These are phyloP conservation scores for Penicillium herquei DNA, from an alignment of 495 filamentous ascomycete genomes.

Conservation along the genomic window DNA sequence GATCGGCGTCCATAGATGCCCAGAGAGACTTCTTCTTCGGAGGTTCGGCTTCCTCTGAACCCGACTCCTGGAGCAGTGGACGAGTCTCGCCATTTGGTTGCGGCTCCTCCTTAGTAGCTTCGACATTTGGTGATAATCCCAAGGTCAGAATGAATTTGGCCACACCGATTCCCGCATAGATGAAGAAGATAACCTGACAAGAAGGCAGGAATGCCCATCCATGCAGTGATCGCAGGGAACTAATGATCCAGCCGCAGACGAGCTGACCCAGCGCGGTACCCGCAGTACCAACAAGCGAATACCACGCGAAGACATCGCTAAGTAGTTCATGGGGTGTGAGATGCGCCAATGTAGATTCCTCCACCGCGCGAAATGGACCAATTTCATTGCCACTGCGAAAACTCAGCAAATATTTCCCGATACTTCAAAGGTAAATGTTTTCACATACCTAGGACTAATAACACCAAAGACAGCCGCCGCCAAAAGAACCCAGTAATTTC, in stretches of 20 bases:
- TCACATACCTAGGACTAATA: constrained; percentile 67
- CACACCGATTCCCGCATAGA: constrained; percentile 64
- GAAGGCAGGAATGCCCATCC: constrained; percentile 57
- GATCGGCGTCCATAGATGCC: constrained; percentile 54
- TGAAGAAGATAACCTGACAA: constrained; percentile 68
- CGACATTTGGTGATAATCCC: constrained; percentile 57
- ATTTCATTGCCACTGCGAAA: constrained; percentile 67
- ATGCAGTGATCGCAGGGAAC: constrained; percentile 43
- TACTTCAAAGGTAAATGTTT: constrained; percentile 2
- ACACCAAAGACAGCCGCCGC: constrained; percentile 75
- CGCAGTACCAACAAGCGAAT: constrained; percentile 63
- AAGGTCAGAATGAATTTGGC: constrained; percentile 64
- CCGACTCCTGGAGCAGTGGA: constrained; percentile 45
- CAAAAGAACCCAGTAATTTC: constrained; percentile 74
- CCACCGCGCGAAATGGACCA: constrained; percentile 80
- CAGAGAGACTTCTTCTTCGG: constrained; percentile 33
- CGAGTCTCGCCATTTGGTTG: constrained; percentile 36
- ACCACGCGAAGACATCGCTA: constrained; percentile 81
- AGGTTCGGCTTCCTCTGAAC: constrained; percentile 1
- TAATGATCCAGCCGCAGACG: constrained; percentile 63
- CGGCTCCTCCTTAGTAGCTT: constrained; percentile 42
- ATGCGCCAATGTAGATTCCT: constrained; percentile 78
- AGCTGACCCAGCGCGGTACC: constrained; percentile 66
- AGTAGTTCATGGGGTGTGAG: constrained; percentile 59
- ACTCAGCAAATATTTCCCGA: background rate